These are phyloP conservation scores for Cardiospermum halicacabum DNA, from an alignment of 345 rosid genomes.

Conservation along the genomic window DNA sequence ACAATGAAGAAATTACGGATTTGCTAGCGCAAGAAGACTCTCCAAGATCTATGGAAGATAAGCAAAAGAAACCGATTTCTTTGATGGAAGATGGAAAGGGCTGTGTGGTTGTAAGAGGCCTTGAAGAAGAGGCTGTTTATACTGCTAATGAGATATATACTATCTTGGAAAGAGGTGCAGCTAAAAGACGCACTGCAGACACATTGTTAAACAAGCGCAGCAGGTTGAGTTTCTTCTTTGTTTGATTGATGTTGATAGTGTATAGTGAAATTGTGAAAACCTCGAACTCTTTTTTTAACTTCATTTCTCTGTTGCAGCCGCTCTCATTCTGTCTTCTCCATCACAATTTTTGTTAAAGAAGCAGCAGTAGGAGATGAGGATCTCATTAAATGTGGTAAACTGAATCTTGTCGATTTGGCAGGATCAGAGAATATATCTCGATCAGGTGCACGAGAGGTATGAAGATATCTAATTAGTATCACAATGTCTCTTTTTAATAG, in stretches of 20 bases:
- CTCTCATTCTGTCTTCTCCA: conserved; percentile 91
- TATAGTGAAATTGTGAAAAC: not conserved
- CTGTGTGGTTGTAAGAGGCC: conserved; percentile 82
- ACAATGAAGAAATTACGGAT: conserved; percentile 91
- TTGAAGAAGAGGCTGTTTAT: conserved; percentile 88
- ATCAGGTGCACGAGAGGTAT: conserved; percentile 81
- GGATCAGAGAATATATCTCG: conserved; percentile 94
- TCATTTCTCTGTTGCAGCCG: conserved; percentile 46
- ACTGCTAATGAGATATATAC: conserved; percentile 85
- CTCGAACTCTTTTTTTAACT: conserved; percentile 8
- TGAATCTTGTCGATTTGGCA: conserved; percentile 96
- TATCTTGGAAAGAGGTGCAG: conserved; percentile 77
- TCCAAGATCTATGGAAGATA: conserved; percentile 56
- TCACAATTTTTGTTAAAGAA: conserved; percentile 74
- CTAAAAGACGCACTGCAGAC: conserved; percentile 82
- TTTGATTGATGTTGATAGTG: not conserved
- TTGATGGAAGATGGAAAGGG: conserved; percentile 94
- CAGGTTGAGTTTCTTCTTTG: conserved; percentile 34
- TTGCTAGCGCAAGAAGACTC: conserved; percentile 69
- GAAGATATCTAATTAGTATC: not conserved
- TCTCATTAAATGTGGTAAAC: conserved; percentile 92
- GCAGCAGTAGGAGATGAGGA: conserved; percentile 83
- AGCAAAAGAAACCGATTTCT: conserved; percentile 75
- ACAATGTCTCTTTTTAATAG: not conserved
- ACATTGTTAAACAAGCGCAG: conserved; percentile 87